Base-by-base conservation (phyloP, 257 asterid genomes). In the Solanum arcanum region DNA sequence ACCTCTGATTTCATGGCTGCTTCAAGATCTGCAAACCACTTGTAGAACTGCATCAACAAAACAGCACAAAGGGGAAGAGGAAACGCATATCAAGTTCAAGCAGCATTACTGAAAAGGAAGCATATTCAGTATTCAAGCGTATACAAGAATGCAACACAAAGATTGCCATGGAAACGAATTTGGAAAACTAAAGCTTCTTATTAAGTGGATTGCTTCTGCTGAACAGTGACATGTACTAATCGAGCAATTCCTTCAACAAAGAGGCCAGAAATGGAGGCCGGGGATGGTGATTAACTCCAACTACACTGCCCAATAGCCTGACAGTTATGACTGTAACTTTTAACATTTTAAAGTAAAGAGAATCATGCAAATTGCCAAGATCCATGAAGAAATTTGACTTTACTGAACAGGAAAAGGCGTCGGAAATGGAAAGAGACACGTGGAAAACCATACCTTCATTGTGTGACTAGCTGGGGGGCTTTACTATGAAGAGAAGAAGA, bases 1-100 rank as follows among this genome's bases (percentile, higher is more conserved):
- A 97, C 99, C 99, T 97, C 99, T 86, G 99, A 97, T 94, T 96
- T 97, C 99, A 96, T 96, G 93, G 99, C 99, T 88, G 98, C 98
- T 93, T 97, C 99, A 80, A 97, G 98, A 87, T 93, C 97, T 33
- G 94, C 90, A 90, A 96, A 97, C 99, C 99, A 97, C 88, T 96
- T 96, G 89, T 97, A 96, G 92, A 97, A 97, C 99, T 97, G 98
- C 90, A 89, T 52, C 49, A 62, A 47, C 47, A 73, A 86, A 39
- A 73, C 88, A 73, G 42, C 66, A 88, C 86, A 90, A 60, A 83
- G 84, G 76, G 87, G 52, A 86, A 74, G 44, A 88, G 29, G 44
- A 42, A 14, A 47, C 35, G 39, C 27, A 56, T 44, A 31, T 68
- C 41, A 86, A 46, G 85, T 49, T 72, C 33, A 83, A 86, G 47